These are phyloP conservation scores for Kluyveromyces aestuarii DNA, from an alignment of 805 yeast species.

Conservation along the genomic window DNA sequence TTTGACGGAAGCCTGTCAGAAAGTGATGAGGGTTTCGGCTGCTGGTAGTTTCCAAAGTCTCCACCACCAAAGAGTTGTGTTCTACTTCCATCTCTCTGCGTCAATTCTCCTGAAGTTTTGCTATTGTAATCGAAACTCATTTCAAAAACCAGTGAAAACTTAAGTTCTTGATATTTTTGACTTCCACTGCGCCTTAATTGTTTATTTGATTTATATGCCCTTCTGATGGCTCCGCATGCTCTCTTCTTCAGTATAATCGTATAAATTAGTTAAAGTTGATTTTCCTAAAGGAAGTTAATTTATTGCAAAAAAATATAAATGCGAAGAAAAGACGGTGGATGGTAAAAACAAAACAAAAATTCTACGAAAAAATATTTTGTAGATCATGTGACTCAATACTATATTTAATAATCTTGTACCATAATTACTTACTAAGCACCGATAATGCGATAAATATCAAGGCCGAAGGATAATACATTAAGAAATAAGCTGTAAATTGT, in stretches of 20 bases:
- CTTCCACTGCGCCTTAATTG: too few species aligned
- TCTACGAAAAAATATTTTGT: not conserved
- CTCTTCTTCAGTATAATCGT: too few species aligned
- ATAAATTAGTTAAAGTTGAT: not conserved
- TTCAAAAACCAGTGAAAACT: not conserved
- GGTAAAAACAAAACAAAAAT: too few species aligned
- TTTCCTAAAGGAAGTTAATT: not conserved
- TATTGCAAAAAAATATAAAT: not conserved
- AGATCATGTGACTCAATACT: not conserved
- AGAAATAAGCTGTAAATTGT: not conserved
- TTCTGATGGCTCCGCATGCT: too few species aligned
- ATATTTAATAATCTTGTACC: not conserved
- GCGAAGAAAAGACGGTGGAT: too few species aligned
- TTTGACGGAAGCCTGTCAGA: constrained; percentile 26
- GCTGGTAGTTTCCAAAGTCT: constrained; percentile 2
- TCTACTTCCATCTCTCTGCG: constrained; percentile 23
- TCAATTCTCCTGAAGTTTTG: not conserved
- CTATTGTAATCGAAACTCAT: not conserved
- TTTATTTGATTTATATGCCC: too few species aligned
- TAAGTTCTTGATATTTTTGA: too few species aligned
- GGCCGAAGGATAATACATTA: not conserved
- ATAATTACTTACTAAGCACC: not conserved
- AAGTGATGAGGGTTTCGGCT: constrained; percentile 30
- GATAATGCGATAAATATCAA: not conserved
- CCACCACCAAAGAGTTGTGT: constrained; percentile 23